A percentile compares a stretch with the other conserved stretches of the same genome.
Evolutionary conservation across 1,284 basidiomycete species (phyloP).

Genomic region (Rhodotorula glutinis): DNA sequence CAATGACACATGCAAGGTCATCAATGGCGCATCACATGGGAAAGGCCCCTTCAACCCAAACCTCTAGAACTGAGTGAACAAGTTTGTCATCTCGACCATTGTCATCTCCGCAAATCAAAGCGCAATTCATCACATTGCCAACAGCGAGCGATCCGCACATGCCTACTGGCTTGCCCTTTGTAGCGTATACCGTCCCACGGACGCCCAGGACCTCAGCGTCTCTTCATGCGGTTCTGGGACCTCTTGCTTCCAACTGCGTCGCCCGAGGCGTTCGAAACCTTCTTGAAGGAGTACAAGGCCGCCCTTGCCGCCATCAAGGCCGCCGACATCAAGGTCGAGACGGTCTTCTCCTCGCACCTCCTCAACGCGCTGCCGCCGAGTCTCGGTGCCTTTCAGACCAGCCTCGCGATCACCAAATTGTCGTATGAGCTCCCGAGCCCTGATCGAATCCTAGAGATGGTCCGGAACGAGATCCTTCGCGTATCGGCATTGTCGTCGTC

Average conservation of each 20-base stretch:
- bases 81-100: no score
- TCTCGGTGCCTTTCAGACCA: background rate
- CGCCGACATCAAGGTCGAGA: constrained; percentile 1
- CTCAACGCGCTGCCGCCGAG: background rate
- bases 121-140: no score
- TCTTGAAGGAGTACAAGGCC: constrained; percentile 2
- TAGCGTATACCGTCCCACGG: background rate
- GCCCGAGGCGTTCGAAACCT: constrained; percentile 1
- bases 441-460: constrained; percentile 2
- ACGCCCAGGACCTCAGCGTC: constrained; percentile 5
- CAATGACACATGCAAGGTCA: no score
- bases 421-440: background rate
- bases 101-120: no score
- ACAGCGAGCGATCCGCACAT: no score
- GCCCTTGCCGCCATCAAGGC: background rate
- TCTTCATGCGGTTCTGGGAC: constrained; percentile 3
- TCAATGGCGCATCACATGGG: no score
- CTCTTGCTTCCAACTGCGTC: constrained; percentile 3
- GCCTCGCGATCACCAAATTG: background rate
- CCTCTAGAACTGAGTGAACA: no score
- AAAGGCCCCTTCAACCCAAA: no score
- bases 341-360: constrained; percentile 6
- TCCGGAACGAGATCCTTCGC: constrained; percentile 13
- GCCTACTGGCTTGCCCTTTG: no score
- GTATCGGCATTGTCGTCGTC: background rate